A percentile compares a stretch with the other conserved stretches of the same genome.
Conservation (phyloP, 2,329 filamentous ascomycete species). For the Grosmannia huntii region DNA sequence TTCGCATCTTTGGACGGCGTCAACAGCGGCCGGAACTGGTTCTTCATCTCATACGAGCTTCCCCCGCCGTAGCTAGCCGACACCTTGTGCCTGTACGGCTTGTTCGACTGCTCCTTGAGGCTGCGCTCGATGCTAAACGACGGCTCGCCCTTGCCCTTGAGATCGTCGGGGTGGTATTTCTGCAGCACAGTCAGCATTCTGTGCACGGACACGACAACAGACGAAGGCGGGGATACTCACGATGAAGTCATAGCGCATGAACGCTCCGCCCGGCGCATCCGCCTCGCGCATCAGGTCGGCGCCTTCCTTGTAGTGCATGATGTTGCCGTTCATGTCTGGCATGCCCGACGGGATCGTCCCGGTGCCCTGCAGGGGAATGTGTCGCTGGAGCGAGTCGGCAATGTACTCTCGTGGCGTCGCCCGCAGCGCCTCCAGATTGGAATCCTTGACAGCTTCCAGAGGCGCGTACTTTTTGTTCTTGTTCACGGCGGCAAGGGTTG, state of each 20-base stretch:
- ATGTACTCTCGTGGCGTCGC: slow-evolving; percentile 74
- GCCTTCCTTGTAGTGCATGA: slow-evolving; percentile 75
- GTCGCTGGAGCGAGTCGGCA: slow-evolving; percentile 55
- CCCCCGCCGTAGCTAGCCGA: slow-evolving; percentile 12
- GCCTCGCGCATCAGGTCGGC: slow-evolving; percentile 69
- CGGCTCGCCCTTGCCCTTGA: slow-evolving; percentile 74
- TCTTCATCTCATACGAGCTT: neutral
- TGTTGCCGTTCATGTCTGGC: slow-evolving; percentile 52
- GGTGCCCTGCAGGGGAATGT: slow-evolving; percentile 71
- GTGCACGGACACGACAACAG: neutral
- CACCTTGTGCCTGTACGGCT: slow-evolving; percentile 2
- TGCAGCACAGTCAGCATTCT: slow-evolving; percentile 15
- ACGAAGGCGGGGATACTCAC: slow-evolving; percentile 37
- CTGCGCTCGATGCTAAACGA: slow-evolving; percentile 58
- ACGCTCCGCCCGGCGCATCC: slow-evolving; percentile 57
- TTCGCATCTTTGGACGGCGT: slow-evolving; percentile 13
- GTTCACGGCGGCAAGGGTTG: slow-evolving; percentile 65
- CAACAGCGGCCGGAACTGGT: neutral
- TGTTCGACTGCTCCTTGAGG: slow-evolving; percentile 44
- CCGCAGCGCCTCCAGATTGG: slow-evolving; percentile 63
- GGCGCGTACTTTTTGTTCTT: slow-evolving; percentile 49
- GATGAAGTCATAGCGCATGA: slow-evolving; percentile 60
- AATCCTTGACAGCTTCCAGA: slow-evolving; percentile 59
- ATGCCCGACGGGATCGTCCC: slow-evolving; percentile 64
- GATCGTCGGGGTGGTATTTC: slow-evolving; percentile 61